Percentiles rank a stretch among this genome's conserved stretches.
Conservation (phyloP, 2,329 filamentous ascomycete species). For the Dothidotthia symphoricarpi region DNA sequence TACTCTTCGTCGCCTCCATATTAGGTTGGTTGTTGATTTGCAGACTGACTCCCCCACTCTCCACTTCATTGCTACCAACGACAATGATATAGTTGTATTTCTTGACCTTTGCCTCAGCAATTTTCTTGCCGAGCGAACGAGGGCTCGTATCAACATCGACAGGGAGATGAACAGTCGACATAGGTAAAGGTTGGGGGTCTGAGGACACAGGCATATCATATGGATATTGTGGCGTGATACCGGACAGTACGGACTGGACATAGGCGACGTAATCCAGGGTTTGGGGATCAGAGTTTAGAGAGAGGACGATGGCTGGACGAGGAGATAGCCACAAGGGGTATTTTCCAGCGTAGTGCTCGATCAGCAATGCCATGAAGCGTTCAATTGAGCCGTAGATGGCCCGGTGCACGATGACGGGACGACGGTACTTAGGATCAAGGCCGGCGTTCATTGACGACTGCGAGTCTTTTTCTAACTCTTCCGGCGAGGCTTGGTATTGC, state of each 20-base stretch:
- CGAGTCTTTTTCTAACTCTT: slow-evolving; percentile 59
- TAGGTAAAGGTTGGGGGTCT: slow-evolving; percentile 42
- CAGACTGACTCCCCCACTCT: slow-evolving; percentile 25
- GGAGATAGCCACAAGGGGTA: slow-evolving; percentile 92
- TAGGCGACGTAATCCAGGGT: slow-evolving; percentile 53
- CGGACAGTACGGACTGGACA: slow-evolving; percentile 35
- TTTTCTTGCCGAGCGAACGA: slow-evolving; percentile 65
- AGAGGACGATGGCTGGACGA: slow-evolving; percentile 71
- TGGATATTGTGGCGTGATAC: slow-evolving; percentile 12
- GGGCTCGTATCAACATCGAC: slow-evolving; percentile 69
- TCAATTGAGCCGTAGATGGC: slow-evolving; percentile 83
- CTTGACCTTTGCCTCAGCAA: slow-evolving; percentile 67
- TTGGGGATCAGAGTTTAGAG: slow-evolving; percentile 62
- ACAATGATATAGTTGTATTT: slow-evolving; percentile 74
- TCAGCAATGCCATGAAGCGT: slow-evolving; percentile 78
- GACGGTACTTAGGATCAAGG: slow-evolving; percentile 26
- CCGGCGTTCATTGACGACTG: slow-evolving; percentile 44
- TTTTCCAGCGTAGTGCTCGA: slow-evolving; percentile 73
- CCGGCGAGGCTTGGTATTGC: slow-evolving; percentile 68
- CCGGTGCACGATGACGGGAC: slow-evolving; percentile 78
- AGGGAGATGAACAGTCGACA: slow-evolving; percentile 60
- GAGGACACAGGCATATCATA: not conserved
- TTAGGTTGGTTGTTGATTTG: slow-evolving; percentile 42
- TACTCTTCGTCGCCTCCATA: slow-evolving; percentile 20
- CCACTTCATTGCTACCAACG: slow-evolving; percentile 54